These are phyloP conservation scores for Aspergillus aculeatus DNA, from an alignment of 2,329 filamentous ascomycete species.

Conservation along the genomic window DNA sequence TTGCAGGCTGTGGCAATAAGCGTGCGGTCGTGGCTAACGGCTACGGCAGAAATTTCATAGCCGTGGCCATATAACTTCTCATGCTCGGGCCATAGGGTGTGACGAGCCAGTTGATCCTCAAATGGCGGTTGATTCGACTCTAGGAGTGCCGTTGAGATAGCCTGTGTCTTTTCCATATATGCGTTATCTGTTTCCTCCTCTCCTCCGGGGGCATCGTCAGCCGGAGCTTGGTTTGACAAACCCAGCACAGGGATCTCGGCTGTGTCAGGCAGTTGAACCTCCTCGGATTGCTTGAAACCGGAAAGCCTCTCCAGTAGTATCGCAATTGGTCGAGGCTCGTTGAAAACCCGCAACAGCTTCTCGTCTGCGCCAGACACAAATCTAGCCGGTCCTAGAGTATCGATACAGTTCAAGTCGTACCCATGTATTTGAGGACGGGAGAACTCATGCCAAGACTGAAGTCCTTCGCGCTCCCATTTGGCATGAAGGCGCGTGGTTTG, in stretches of 20 bases:
- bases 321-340: conserved; percentile 80
- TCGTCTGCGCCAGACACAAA: conserved; percentile 97
- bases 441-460: conserved; percentile 86
- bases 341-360: conserved; percentile 95
- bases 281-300: conserved; percentile 51
- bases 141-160: conserved; percentile 38
- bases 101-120: conserved; percentile 83
- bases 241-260: conserved; percentile 94
- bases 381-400: conserved; percentile 66
- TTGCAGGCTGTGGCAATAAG: conserved; percentile 89
- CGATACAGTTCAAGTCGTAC: conserved; percentile 95
- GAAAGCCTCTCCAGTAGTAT: conserved; percentile 68
- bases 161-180: conserved; percentile 18
- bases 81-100: conserved; percentile 91
- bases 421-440: conserved; percentile 95
- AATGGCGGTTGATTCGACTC: conserved; percentile 72
- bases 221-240: conserved; percentile 89
- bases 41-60: conserved; percentile 89
- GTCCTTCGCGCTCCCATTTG: conserved; percentile 62
- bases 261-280: conserved; percentile 68
- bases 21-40: conserved; percentile 69
- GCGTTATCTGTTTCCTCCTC: conserved; percentile 44
- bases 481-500: conserved; percentile 90
- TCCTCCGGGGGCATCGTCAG: conserved; percentile 40
- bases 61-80: conserved; percentile 98